Percentiles rank a stretch among this genome's conserved stretches.
Conservation (phyloP, 208 protist species). For the Lotmaria passim region DNA sequence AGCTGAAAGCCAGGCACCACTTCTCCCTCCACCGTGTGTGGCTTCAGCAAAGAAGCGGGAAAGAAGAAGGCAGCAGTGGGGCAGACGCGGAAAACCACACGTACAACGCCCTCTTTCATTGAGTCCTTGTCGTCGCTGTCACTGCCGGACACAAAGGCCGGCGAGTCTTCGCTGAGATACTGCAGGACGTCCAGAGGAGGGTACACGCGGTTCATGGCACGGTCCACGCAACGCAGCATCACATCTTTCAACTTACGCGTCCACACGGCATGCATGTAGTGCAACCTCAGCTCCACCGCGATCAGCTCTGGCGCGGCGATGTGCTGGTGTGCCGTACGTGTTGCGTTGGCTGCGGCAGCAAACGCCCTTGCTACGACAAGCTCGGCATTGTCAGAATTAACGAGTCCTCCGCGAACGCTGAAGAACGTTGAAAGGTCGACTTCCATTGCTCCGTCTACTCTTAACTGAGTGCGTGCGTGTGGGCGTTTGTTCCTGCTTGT, state of each 20-base stretch:
- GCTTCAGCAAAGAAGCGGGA: slow-evolving; percentile 4
- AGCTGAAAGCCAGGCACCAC: slow-evolving; percentile 10
- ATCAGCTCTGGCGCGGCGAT: slow-evolving; percentile 3
- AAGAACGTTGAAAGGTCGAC: slow-evolving; percentile 26
- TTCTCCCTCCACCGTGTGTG: slow-evolving; percentile 36
- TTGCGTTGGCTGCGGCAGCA: slow-evolving; percentile 37
- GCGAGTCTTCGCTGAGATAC: slow-evolving; percentile 43
- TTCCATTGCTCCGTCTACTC: slow-evolving; percentile 11
- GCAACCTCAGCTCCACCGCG: slow-evolving; percentile 5
- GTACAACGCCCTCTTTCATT: slow-evolving; percentile 1
- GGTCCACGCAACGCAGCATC: slow-evolving; percentile 77
- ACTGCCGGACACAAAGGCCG: not conserved
- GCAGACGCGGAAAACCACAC: slow-evolving; percentile 23
- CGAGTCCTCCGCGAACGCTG: not conserved
- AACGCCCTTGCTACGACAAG: slow-evolving; percentile 35
- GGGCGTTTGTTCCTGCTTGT: too few relatives aligned
- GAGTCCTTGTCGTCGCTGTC: too few relatives aligned
- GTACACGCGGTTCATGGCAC: slow-evolving; percentile 65
- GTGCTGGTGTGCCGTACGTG: not conserved
- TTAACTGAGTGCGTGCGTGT: too few relatives aligned
- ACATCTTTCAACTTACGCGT: slow-evolving; percentile 39
- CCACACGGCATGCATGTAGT: slow-evolving; percentile 11
- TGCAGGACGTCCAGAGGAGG: slow-evolving; percentile 75
- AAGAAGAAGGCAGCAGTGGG: slow-evolving; percentile 21
- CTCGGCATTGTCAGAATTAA: slow-evolving; percentile 29